phyloP scores from a whole-genome alignment of 108 stramenopile genomes.

The Conticribra weissflogii region DNA sequence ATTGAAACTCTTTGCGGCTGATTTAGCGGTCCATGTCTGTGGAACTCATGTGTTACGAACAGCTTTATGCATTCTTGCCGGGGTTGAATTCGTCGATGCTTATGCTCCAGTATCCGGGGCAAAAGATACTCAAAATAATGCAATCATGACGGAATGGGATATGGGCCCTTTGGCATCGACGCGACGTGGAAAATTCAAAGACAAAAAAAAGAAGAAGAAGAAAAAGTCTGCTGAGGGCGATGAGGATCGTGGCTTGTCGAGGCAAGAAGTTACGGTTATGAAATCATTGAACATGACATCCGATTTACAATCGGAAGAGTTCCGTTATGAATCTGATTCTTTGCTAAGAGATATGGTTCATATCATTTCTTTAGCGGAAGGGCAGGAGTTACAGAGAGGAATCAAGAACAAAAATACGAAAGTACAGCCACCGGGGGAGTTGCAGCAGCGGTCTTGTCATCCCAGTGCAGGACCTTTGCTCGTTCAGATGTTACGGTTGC shows the following conservation, averaged over 20 bases:
- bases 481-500: slow-evolving; percentile 64
- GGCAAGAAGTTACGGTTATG: slow-evolving; percentile 40
- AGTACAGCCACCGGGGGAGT: slow-evolving; percentile 50
- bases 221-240: slow-evolving; percentile 9
- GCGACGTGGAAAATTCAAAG: slow-evolving; percentile 68
- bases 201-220: slow-evolving; percentile 75
- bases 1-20: slow-evolving; percentile 54
- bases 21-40: slow-evolving; percentile 82
- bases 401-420: slow-evolving; percentile 4
- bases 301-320: slow-evolving; percentile 41
- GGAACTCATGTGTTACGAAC: slow-evolving; percentile 85
- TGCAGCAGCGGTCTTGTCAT: slow-evolving; percentile 78
- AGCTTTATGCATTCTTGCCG: slow-evolving; percentile 73
- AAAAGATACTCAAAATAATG: slow-evolving; percentile 20
- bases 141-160: slow-evolving; percentile 30
- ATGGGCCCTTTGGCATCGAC: slow-evolving; percentile 39
- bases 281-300: slow-evolving; percentile 13
- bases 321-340: slow-evolving; percentile 43
- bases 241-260: slow-evolving; percentile 31
- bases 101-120: slow-evolving; percentile 14
- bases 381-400: slow-evolving; percentile 1
- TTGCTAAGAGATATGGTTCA: slow-evolving; percentile 44
- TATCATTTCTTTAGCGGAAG: slow-evolving; percentile 11
- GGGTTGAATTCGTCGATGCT: slow-evolving; percentile 62
- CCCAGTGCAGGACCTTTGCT: slow-evolving; percentile 81